Base-by-base conservation (phyloP, 306 rosid genomes). In the Carpinus fangiana region DNA sequence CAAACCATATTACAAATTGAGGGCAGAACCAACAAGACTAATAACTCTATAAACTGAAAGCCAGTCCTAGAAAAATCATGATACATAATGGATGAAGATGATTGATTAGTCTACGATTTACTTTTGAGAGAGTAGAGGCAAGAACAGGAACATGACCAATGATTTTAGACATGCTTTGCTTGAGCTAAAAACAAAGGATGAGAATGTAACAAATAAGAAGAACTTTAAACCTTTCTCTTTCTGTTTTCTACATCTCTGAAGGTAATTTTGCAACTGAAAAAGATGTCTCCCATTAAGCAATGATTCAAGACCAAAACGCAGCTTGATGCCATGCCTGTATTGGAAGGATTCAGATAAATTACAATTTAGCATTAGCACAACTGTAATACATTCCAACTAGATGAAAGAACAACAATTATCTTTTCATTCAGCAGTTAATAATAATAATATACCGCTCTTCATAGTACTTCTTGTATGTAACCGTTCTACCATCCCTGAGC, bases 381-480 rank as follows among this genome's bases (percentile, higher is more conserved):
- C 3, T 36, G 31, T 41, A 78, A 38, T 23, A n/a, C 41, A 82
- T 31, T 46, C 69, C n/a, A 20, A 12, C 78, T 45, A 53, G 60
- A 73, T 28, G 47, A 65, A 75, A 65, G 10, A 8, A 65, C 10
- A 34, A 6, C 14, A 7, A 34, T 6, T 6, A 31, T 38, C 26
- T 64, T 53, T 45, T 34, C 5, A 12, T 6, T 31, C 46, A 41
- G 3, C 12, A n/a, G 52, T 48, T 10, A 52, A 62, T 26, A 76
- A 55, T 41, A 70, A 85, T 51, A 34, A 82, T 89, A 68, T 88
- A 92, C 98, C 70, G 45, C 43, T 50, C 36, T 81, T 72, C 38
- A 69, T 2, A 92, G 83, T 90, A 87, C 20, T 87, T 78, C 82
- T 83, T 92, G 90, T 94, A 94, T 0, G 93, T 65, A 48, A 79